phyloP scores from a whole-genome alignment of 2,329 filamentous ascomycete species.

The Westerdykella aurantiaca region DNA sequence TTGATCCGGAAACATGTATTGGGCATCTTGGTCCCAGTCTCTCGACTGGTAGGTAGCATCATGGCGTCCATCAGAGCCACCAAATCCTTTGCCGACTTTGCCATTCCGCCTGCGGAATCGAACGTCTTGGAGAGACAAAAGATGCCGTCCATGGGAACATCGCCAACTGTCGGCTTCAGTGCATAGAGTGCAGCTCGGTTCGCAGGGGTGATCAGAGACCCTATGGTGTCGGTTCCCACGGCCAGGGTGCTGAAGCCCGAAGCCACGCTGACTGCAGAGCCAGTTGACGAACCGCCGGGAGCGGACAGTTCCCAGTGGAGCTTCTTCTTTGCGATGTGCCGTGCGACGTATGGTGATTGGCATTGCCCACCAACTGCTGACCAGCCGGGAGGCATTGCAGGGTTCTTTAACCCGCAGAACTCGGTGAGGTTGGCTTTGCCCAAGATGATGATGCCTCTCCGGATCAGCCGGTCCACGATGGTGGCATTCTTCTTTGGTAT shows the following conservation, averaged over 20 bases:
- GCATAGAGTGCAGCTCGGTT: conserved; percentile 38
- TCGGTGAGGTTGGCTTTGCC: conserved; percentile 41
- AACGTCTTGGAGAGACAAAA: conserved; percentile 32
- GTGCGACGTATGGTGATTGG: conserved; percentile 35
- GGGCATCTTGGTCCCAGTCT: conserved; percentile 16
- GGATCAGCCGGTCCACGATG: conserved; percentile 34
- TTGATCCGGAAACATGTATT: conserved; percentile 28
- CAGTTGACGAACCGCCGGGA: conserved; percentile 33
- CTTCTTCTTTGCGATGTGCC: conserved; percentile 34
- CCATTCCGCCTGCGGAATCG: conserved; percentile 32
- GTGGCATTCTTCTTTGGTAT: conserved; percentile 34
- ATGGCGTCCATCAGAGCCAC: conserved; percentile 30
- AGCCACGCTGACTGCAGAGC: conserved; percentile 36
- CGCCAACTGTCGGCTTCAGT: conserved; percentile 34
- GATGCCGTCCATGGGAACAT: conserved; percentile 34
- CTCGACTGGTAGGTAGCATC: conserved; percentile 27
- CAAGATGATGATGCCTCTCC: conserved; percentile 39
- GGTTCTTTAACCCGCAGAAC: conserved; percentile 33
- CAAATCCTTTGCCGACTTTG: conserved; percentile 34
- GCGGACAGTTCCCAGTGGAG: conserved; percentile 35
- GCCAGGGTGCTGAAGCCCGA: conserved; percentile 39
- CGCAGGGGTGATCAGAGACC: conserved; percentile 37
- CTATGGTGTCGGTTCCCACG: conserved; percentile 38
- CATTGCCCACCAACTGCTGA: conserved; percentile 38
- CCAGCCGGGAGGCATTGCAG: conserved; percentile 37